Conservation (phyloP, 176 grass and related monocot genomes). For the Elaeis guineensis region DNA sequence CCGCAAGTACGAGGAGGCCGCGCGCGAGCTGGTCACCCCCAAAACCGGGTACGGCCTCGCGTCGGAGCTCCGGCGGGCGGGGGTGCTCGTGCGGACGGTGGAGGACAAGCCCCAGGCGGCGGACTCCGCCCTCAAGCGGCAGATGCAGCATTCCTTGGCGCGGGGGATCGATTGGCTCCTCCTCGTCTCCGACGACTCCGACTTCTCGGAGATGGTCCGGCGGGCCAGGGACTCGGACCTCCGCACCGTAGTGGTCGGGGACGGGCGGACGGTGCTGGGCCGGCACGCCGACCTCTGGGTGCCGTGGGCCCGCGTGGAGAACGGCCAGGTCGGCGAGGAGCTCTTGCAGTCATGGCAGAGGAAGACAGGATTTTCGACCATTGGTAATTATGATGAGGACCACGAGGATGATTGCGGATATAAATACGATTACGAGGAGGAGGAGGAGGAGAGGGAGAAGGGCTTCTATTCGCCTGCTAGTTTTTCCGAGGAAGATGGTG, state of each 20-base stretch:
- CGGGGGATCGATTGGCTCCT: constrained; percentile 79
- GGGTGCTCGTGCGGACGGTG: constrained; percentile 74
- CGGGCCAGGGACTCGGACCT: constrained; percentile 58
- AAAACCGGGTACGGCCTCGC: constrained; percentile 72
- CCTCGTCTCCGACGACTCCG: constrained; percentile 78
- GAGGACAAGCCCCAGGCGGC: constrained; percentile 81
- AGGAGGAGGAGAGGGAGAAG: constrained; percentile 11
- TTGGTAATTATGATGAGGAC: too few species aligned
- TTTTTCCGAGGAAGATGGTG: constrained; percentile 19
- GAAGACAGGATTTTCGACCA: not conserved
- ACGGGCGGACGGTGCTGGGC: constrained; percentile 44
- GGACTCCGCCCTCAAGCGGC: constrained; percentile 71
- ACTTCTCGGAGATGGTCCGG: constrained; percentile 62
- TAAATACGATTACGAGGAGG: constrained; percentile 3
- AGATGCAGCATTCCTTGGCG: constrained; percentile 60
- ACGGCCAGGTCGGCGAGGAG: constrained; percentile 62
- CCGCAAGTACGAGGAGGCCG: constrained; percentile 81
- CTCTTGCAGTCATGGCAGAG: constrained; percentile 30
- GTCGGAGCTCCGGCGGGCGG: constrained; percentile 70
- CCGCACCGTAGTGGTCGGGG: constrained; percentile 70
- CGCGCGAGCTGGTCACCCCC: constrained; percentile 61
- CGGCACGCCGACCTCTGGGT: constrained; percentile 72
- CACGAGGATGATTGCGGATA: too few species aligned
- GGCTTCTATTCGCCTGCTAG: not conserved
- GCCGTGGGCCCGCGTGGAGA: constrained; percentile 69